Evolutionary conservation across 179 eudicot species (phyloP).

Genomic region (Sideroxylon spinosum): DNA sequence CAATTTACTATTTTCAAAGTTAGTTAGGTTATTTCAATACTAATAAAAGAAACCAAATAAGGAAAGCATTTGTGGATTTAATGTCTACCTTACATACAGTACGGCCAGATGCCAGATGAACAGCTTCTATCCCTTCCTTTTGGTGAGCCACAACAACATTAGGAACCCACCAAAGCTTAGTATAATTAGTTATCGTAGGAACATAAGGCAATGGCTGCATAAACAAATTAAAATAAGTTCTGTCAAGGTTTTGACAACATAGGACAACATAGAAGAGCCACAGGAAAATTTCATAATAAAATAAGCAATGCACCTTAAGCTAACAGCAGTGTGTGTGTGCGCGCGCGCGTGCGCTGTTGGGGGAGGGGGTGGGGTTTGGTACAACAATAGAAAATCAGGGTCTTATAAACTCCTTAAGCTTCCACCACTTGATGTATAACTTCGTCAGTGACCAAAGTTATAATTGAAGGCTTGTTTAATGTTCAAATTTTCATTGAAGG

Average conservation of each 20-base stretch:
- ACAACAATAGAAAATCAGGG: slow-evolving; percentile 1
- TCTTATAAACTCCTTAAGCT: neutral
- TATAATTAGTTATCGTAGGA: slow-evolving; percentile 92
- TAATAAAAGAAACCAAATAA: neutral
- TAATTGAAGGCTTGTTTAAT: neutral
- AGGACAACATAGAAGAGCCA: slow-evolving; percentile 1
- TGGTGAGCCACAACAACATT: slow-evolving; percentile 95
- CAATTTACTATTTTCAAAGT: neutral
- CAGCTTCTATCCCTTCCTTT: slow-evolving; percentile 97
- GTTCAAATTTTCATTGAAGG: neutral
- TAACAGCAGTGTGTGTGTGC: neutral
- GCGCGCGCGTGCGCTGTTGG: no score
- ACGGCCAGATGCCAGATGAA: slow-evolving; percentile 97
- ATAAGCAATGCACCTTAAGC: neutral
- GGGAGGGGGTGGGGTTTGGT: no score
- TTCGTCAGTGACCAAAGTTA: neutral
- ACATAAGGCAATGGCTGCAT: slow-evolving; percentile 64
- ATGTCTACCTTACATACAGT: slow-evolving; percentile 80
- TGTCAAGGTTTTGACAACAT: neutral
- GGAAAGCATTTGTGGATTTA: neutral
- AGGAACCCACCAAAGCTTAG: slow-evolving; percentile 99
- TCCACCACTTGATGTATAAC: slow-evolving; percentile 8
- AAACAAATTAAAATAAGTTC: slow-evolving; percentile 16
- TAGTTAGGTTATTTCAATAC: slow-evolving; percentile 4
- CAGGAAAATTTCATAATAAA: neutral